These are phyloP conservation scores for Oxyria digyna DNA, from an alignment of 148 eudicot genomes.

Conservation along the genomic window DNA sequence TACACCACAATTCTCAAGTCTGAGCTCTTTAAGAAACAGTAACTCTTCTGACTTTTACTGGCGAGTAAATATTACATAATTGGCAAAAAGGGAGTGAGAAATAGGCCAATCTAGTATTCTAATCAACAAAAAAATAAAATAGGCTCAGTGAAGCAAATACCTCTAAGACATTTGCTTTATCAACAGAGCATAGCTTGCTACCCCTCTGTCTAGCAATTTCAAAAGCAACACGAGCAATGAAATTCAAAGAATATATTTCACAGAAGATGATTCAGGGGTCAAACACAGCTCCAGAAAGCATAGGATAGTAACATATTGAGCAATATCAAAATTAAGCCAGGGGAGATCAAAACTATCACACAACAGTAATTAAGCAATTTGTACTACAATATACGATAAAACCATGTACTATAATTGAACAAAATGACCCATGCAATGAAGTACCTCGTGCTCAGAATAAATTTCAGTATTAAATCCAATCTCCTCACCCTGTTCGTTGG, in stretches of 20 bases:
- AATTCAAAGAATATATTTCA: background rate
- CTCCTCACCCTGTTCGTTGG: conserved; percentile 66
- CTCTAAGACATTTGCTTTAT: conserved; percentile 98
- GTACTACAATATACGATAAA: background rate
- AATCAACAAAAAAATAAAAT: background rate
- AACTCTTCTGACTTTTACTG: background rate
- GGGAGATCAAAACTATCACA: background rate
- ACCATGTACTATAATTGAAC: background rate
- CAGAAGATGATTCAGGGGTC: background rate
- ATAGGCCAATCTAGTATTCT: background rate
- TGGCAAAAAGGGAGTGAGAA: background rate
- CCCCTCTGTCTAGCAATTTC: conserved; percentile 86
- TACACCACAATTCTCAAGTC: background rate
- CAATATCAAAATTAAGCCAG: no score
- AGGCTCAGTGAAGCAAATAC: conserved; percentile 20
- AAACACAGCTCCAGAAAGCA: background rate
- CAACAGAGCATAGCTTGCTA: conserved; percentile 93
- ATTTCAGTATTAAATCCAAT: conserved; percentile 86
- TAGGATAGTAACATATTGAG: background rate
- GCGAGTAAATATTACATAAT: background rate
- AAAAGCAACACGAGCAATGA: conserved; percentile 82
- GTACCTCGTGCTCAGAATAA: conserved; percentile 75
- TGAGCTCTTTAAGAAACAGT: background rate
- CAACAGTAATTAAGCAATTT: background rate
- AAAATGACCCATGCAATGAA: conserved; percentile 1